Percentiles rank a stretch among this genome's conserved stretches.
Evolutionary conservation across 2,329 filamentous ascomycete species (phyloP).

Genomic region (Xylaria polymorpha): DNA sequence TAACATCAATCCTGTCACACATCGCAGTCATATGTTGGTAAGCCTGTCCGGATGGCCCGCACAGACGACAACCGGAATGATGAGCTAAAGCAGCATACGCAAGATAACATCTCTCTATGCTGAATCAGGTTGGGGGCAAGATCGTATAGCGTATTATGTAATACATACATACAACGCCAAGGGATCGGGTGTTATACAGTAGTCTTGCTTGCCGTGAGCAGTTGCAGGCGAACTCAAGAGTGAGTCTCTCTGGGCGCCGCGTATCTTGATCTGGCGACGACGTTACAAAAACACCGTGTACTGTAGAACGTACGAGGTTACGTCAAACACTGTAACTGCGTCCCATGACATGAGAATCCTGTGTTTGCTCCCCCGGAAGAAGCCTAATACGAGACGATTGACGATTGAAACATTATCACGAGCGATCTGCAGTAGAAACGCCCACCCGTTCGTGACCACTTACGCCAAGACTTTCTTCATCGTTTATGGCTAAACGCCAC

Average conservation of each 20-base stretch:
- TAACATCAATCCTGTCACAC: background rate
- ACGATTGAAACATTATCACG: conserved; percentile 22
- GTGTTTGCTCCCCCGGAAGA: conserved; percentile 7
- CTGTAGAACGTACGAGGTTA: background rate
- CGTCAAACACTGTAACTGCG: background rate
- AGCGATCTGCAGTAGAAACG: conserved; percentile 30
- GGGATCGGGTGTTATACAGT: background rate
- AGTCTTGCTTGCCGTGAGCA: background rate
- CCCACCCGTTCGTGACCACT: conserved; percentile 30
- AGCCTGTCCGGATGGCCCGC: background rate
- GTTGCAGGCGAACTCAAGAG: background rate
- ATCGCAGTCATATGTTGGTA: background rate
- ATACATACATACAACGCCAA: conserved; percentile 7
- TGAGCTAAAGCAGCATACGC: background rate
- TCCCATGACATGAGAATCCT: conserved; percentile 21
- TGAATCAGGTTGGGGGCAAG: background rate
- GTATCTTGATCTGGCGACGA: background rate
- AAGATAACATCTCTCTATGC: conserved; percentile 6
- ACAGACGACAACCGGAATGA: background rate
- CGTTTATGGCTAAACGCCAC: conserved; percentile 16
- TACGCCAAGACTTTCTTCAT: conserved; percentile 25
- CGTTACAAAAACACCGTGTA: background rate
- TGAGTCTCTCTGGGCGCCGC: background rate
- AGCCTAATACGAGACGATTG: conserved; percentile 22
- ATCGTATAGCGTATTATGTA: conserved; percentile 4